Evolutionary conservation across 148 eudicot species (phyloP), one percentile per base, ranked within the genome.

Genomic region (Amaranthus cruentus): DNA sequence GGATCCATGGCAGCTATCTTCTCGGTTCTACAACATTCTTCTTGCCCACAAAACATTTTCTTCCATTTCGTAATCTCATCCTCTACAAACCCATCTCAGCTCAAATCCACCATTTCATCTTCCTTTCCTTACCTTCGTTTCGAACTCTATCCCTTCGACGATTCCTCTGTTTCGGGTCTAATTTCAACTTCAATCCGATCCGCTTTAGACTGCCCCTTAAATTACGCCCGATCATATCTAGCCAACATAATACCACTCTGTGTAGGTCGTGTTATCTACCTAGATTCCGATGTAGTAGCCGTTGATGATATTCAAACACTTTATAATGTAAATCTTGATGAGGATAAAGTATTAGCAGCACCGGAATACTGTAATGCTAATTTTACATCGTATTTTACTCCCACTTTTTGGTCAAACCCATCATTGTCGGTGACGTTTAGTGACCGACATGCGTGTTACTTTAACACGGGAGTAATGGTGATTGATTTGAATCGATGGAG

Each of bases 161-260:
- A 81, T 55, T 28, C 82, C 4, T 6, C 84, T 6, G 90, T 90
- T 0, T 53, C 96, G 14, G 80, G 96, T 0, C 79, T 92, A 0
- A 92, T 92, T 63, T 92, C 97, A 14, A 87, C 96, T 59, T 92
- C 97, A 4, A 90, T 92, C 6, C 89, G 97, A 28, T 88, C 97
- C 9, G 97, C 96, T n/a, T 85, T 92, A 9, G 97, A 92, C 71
- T 90, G 95, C 71, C 95, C 97, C 0, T 73, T 90, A 2, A 91
- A 91, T 80, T 91, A 91, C 75, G 96, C 96, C 0, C 83, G 96
- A 0, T 85, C 85, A 3, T 91, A 91, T 57, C 75, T 91, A 0
- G 81, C 96, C 9, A 72, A 85, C 59, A 78, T 91, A 10, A 81
- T 91, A 62, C 96, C 96, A 0, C 56, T 77, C 3, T 85, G 88